Base-by-base conservation (phyloP, 345 rosid species). In the Triadica sebifera region DNA sequence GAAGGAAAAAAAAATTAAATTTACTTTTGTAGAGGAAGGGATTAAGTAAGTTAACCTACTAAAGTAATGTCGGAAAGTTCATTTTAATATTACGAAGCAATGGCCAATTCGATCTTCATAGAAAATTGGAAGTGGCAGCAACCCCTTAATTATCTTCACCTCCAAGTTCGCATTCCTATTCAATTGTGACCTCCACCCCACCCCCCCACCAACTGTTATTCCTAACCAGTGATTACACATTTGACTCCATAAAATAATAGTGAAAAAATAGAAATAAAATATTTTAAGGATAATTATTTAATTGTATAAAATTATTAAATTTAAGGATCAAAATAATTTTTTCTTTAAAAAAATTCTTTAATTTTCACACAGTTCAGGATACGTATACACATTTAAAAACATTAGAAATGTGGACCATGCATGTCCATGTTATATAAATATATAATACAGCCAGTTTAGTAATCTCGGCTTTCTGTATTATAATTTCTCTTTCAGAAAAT, bases 391-490 rank as follows among this genome's bases (percentile, higher is more conserved):
- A n/a, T n/a, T n/a, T n/a, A n/a, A n/a, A n/a, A n/a, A n/a, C n/a
- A n/a, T n/a, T n/a, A n/a, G n/a, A n/a, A 60, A 11, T 63, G 67
- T 63, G 22, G 45, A 63, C 20, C 67, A 57, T 39, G 6, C 61
- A 15, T n/a, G 25, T 34, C 29, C n/a, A 57, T n/a, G n/a, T n/a
- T 45, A 10, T 41, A 43, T 56, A n/a, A 8, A 51, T 2, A 43
- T 0, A 20, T 24, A 55, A 11, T 17, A 10, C 13, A 19, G 20
- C 1, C 0, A 52, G 56, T 19, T 8, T 22, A 56, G n/a, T 56
- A 11, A 56, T n/a, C 11, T n/a, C n/a, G n/a, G n/a, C n/a, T n/a
- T n/a, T n/a, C n/a, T n/a, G n/a, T n/a, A n/a, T n/a, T 56, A 19
- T 56, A 22, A 6, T 56, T 20, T 59, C 41, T 73, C 37, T 60